Conservation (phyloP, 2,329 filamentous ascomycete genomes). For the Botryotinia convoluta region DNA sequence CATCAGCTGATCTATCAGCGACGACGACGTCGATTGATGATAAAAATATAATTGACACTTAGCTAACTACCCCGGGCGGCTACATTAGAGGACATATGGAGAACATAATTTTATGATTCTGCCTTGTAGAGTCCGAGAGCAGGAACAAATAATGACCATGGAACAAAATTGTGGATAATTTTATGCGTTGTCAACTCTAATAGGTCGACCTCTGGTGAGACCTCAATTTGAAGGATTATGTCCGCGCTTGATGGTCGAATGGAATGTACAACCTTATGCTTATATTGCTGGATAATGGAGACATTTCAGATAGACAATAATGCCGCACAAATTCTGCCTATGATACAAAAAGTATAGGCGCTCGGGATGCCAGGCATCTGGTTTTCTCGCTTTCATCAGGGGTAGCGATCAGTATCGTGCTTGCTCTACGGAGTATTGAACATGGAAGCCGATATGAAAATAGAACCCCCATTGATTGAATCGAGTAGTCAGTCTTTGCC, state of each 20-base stretch:
- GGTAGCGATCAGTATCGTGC: neutral
- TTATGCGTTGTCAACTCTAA: neutral
- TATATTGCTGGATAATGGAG: neutral
- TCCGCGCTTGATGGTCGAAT: constrained; percentile 16
- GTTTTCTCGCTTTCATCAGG: neutral
- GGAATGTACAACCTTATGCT: neutral
- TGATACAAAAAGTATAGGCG: constrained; percentile 7
- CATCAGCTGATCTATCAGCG: neutral
- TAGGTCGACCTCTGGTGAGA: constrained; percentile 7
- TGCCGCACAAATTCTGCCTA: neutral
- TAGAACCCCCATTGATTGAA: neutral
- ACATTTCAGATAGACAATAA: neutral
- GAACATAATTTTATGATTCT: neutral
- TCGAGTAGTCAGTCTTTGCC: neutral
- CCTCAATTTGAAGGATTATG: constrained; percentile 4
- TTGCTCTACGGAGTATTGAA: neutral
- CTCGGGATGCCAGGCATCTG: constrained; percentile 8
- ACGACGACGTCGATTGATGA: constrained; percentile 4
- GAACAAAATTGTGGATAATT: neutral
- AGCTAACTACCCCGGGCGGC: neutral
- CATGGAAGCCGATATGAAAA: neutral
- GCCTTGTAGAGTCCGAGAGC: neutral
- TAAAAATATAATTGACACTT: neutral
- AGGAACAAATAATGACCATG: neutral
- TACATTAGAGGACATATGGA: neutral